Base-by-base conservation (phyloP, 768 basidiomycete genomes). In the Mycena floridula region DNA sequence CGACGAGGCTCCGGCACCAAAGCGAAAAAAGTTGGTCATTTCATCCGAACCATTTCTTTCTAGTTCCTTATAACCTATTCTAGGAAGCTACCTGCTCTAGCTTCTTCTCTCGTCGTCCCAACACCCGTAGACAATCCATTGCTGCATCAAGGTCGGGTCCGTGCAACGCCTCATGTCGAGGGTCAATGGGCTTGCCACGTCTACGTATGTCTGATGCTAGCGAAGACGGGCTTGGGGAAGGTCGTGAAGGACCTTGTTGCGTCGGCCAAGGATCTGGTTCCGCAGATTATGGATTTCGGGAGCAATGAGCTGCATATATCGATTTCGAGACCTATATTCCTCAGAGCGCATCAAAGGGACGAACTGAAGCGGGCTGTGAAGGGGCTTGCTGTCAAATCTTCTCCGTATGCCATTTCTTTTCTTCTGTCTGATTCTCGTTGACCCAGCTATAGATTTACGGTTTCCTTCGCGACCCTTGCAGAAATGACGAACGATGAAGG, bases 141-240 rank as follows among this genome's bases (percentile, higher is more conserved):
- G 3, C 64, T 79, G 13, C 93, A 96, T 59, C 91, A 94, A 67
- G 94, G 94, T 12, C 78, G 93, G 24, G 69, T 68, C 38, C 79
- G 94, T 24, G 70, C 80, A 0, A 71, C 69, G 1, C 89, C 90
- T 2, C 89, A 90, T 57, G 80, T 91, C 4, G 85, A 90, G 11
- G 94, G 94, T 0, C 91, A 94, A 56, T 94, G 79, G 58, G 81
- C 82, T 1, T 71, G 85, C 4, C 79, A 94, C 64, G 73, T 93
- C 43, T 94, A 85, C 57, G 68, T 90, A 9, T 76, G 82, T 0
- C 55, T 94, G 56, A 51, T 58, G 43, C 51, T 85, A 23, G 61
- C 65, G 39, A 66, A 57, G 28, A 59, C 54, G 25, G 70, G 64
- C 12, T 62, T 89, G 37, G 63, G 67, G 49, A 61, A 63, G 21